Evolutionary conservation across 371 early-diverging fungal species (phyloP), one percentile per base, ranked within the genome.

Genomic region (Entomophthora muscae): DNA sequence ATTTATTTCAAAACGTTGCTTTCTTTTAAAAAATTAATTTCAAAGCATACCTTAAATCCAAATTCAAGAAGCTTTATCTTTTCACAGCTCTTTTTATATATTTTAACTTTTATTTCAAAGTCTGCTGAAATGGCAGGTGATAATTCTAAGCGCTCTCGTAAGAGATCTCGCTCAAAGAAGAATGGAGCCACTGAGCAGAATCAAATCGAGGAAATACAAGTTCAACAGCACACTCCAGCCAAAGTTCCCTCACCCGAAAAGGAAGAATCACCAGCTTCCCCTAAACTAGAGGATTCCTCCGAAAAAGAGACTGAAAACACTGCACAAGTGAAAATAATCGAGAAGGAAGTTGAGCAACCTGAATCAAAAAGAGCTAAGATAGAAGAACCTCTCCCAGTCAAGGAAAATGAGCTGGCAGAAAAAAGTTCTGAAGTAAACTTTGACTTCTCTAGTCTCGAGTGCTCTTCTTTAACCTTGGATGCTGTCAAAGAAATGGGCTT

Each of bases 401-500:
- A 42, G 17, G 42, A 42, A 42, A 42, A 42, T 10, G 10, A 42
- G 42, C 42, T 17, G 5, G 5, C 17, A 17, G 17, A 42, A 10
- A 42, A 42, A 42, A 42, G 5, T 42, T 17, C 42, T 17, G 52
- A 73, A 60, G 62, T 81, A 64, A 76, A 76, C 65, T 72, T 78
- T 42, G 78, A 77, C 22, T 90, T 90, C 57, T 68, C 72, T 29
- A 75, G 75, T 13, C 72, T 90, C 2, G 83, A 83, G 12, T 69
- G 83, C 58, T 76, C 78, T 53, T 84, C 84, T 32, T 75, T 76
- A 58, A 83, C 89, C 13, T 78, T 80, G 70, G 84, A 89, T 63
- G 95, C 91, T 2, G 88, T 98, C 67, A 76, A 76, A 60, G 94
- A 90, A 61, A 88, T 96, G 85, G 93, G 92, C 23, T 98, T 97